Base-by-base conservation (phyloP, 1,284 basidiomycete genomes). In the Afroboletus lepidellus region DNA sequence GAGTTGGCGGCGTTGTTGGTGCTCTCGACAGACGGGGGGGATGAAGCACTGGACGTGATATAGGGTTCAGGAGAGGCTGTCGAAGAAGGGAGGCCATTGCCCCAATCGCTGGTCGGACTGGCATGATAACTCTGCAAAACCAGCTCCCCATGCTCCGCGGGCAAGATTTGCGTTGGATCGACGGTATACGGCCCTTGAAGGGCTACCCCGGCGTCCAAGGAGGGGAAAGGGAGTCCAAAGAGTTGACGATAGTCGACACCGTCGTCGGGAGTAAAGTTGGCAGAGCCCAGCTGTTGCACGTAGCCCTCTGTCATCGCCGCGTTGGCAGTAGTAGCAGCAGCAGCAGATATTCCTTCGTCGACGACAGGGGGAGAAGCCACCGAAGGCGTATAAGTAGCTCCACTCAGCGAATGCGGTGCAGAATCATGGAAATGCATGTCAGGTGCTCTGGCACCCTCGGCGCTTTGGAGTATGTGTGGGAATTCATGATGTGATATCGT, bases 101-200 rank as follows among this genome's bases (percentile, higher is more conserved):
- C 81, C 87, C 87, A 90, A 64, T 90, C 89, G 67, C 88, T 90
- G 23, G 85, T 87, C 8, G 88, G 89, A 63, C 88, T 91, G 20
- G 85, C 73, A 65, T 89, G 86, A 71, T 83, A 82, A 50, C 74
- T 76, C 44, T 74, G 70, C 58, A 75, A 77, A 12, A 73, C 67
- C 48, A 72, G 70, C 25, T 75, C 76, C 39, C 62, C 58, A 43
- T 77, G 77, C 18, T 78, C 77, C 42, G 72, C 72, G 9, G 84
- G 78, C 48, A 93, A 73, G 44, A 94, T 88, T 69, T 94, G 90
- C 20, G 84, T 86, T 3, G 93, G 92, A 73, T 95, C 90, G 56
- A 95, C 88, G 29, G 91, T 93, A 72, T 84, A 92, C 5, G 83
- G 83, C 46, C 73, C 72, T 52, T 77, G 77, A 37, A 73, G 58